These are phyloP conservation scores for Hanseniaspora hatyaiensis DNA, from an alignment of 805 yeast species.

Conservation along the genomic window DNA sequence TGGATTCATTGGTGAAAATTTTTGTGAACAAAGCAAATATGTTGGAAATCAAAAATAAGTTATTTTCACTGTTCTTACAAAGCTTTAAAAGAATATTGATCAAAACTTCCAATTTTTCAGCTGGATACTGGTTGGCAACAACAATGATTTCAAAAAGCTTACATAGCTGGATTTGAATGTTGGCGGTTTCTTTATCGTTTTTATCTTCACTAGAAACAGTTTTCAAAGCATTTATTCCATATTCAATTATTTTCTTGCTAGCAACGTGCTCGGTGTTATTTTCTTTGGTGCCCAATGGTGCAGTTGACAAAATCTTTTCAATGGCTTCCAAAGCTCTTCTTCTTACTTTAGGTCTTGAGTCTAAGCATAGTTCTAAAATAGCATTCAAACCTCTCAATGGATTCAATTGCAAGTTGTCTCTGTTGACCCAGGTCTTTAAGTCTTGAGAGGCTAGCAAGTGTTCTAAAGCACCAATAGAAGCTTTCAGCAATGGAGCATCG, in stretches of 20 bases:
- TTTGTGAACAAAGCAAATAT: constrained; percentile 79
- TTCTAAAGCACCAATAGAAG: constrained; percentile 80
- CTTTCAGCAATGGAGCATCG: constrained; percentile 69
- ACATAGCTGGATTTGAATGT: constrained; percentile 59
- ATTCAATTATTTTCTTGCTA: constrained; percentile 54
- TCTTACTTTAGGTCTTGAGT: constrained; percentile 88
- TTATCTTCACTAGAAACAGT: constrained; percentile 34
- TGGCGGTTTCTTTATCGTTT: constrained; percentile 36
- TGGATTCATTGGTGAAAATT: constrained; percentile 37
- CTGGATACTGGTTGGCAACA: constrained; percentile 73
- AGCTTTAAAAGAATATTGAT: constrained; percentile 68
- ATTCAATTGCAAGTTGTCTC: constrained; percentile 38
- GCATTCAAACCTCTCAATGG: constrained; percentile 77
- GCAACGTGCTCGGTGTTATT: constrained; percentile 51
- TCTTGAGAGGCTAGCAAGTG: constrained; percentile 70
- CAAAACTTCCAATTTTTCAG: constrained; percentile 50
- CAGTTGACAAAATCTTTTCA: constrained; percentile 45
- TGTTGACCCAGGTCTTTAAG: constrained; percentile 59
- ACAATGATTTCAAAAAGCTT: constrained; percentile 67
- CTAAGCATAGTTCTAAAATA: constrained; percentile 63
- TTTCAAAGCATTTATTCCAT: constrained; percentile 47
- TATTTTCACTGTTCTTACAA: constrained; percentile 41
- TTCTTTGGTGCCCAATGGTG: constrained; percentile 65
- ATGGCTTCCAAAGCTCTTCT: constrained; percentile 89
- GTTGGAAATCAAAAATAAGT: constrained; percentile 59